Evolutionary conservation across 2,329 filamentous ascomycete genomes (phyloP).

Genomic region (Dactylellina cionopaga): DNA sequence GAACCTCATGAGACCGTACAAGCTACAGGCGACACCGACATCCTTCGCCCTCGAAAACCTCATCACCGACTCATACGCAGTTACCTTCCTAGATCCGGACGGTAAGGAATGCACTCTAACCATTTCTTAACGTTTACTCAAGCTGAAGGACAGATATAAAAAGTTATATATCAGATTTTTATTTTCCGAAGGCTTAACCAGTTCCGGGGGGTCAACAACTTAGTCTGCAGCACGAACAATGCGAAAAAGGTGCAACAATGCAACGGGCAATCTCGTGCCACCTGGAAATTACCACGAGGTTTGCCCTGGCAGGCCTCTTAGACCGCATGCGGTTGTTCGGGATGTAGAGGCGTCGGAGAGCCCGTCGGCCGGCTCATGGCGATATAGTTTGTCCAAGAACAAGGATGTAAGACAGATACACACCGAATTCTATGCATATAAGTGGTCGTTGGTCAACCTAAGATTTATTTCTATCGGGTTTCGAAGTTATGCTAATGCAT

Average conservation of each 20-base stretch:
- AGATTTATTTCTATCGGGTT: too few relatives aligned
- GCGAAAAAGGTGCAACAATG: conserved; percentile 34
- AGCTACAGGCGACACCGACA: background rate
- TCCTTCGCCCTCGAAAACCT: background rate
- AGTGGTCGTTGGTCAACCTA: background rate
- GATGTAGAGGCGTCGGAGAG: conserved; percentile 7
- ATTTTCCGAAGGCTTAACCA: background rate
- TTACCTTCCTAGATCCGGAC: conserved; percentile 12
- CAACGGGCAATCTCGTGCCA: conserved; percentile 9
- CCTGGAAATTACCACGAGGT: conserved; percentile 11
- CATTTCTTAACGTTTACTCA: background rate
- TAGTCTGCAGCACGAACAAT: conserved; percentile 15
- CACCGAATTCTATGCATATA: background rate
- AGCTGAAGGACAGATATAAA: conserved; percentile 31
- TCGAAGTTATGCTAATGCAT: conserved; percentile 9
- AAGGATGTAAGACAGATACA: conserved; percentile 23
- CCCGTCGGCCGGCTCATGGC: conserved; percentile 14
- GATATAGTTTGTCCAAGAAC: conserved; percentile 10
- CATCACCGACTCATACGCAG: too few relatives aligned
- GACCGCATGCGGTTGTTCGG: conserved; percentile 9
- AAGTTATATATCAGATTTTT: conserved; percentile 5
- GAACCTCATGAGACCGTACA: background rate
- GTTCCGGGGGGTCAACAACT: conserved; percentile 12
- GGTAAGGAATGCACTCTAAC: conserved; percentile 28
- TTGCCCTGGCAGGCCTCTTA: conserved; percentile 8